Conservation (phyloP, 2,329 filamentous ascomycete species). For the Aureobasidium sp. region DNA sequence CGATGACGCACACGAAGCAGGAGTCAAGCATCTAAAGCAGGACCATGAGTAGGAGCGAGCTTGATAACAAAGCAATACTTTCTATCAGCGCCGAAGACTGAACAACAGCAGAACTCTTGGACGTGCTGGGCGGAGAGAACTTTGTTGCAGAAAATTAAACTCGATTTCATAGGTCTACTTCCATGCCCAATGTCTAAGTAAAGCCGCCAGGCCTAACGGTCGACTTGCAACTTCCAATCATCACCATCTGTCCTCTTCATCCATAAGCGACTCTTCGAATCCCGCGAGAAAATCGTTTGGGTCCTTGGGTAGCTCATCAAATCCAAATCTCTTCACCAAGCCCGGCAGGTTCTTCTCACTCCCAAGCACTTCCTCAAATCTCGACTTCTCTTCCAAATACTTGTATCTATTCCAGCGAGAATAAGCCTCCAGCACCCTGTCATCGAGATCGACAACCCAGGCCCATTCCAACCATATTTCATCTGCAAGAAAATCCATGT, state of each 20-base stretch:
- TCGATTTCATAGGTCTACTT: not conserved
- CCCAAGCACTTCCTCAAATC: not conserved
- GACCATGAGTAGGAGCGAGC: too few relatives aligned
- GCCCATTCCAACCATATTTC: conserved; percentile 24
- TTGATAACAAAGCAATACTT: too few relatives aligned
- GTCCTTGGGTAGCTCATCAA: not conserved
- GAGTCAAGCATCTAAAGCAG: too few relatives aligned
- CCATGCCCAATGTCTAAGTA: not conserved
- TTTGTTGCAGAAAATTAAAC: not conserved
- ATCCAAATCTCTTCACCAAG: not conserved
- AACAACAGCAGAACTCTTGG: too few relatives aligned
- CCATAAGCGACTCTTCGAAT: not conserved
- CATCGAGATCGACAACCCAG: conserved; percentile 26
- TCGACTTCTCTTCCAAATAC: not conserved
- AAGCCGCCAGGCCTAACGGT: not conserved
- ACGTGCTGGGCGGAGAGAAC: too few relatives aligned
- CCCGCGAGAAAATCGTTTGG: not conserved
- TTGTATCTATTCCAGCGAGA: not conserved
- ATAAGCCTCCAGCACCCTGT: conserved; percentile 16
- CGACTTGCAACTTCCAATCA: not conserved
- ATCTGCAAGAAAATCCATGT: conserved; percentile 22
- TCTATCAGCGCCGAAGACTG: too few relatives aligned
- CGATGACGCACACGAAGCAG: too few relatives aligned
- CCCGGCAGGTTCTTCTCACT: not conserved
- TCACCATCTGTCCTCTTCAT: not conserved